Evolutionary conservation across 2,329 filamentous ascomycete genomes (phyloP).

Genomic region (Sporothrix brunneoviolacea): DNA sequence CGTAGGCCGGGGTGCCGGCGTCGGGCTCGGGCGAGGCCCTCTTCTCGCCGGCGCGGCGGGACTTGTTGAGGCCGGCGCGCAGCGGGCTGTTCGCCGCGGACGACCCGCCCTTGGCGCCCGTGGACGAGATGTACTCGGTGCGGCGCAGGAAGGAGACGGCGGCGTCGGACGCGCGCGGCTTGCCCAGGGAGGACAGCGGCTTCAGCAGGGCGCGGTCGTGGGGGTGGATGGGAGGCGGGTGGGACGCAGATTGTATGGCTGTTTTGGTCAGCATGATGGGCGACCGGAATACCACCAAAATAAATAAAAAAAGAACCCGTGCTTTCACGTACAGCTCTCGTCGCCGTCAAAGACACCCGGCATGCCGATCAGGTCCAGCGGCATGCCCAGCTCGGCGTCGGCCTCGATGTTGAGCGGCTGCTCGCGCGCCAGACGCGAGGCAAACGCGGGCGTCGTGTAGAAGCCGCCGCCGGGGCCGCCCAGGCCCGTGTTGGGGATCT

Average conservation of each 20-base stretch:
- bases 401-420: conserved; percentile 95
- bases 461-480: conserved; percentile 75
- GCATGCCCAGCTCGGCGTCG: conserved; percentile 97
- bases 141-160: conserved; percentile 89
- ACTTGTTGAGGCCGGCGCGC: conserved; percentile 12
- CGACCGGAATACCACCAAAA: no score
- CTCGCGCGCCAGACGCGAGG: conserved; percentile 79
- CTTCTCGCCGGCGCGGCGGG: conserved; percentile 37
- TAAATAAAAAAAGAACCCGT: no score
- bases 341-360: conserved; percentile 92
- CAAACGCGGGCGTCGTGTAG: conserved; percentile 86
- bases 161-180: conserved; percentile 67
- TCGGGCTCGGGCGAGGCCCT: conserved; percentile 32
- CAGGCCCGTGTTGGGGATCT: conserved; percentile 90
- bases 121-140: conserved; percentile 85
- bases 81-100: not conserved
- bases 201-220: conserved; percentile 79
- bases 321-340: conserved; percentile 79
- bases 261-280: not conserved
- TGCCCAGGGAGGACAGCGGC: conserved; percentile 76
- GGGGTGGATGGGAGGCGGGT: conserved; percentile 67
- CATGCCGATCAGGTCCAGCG: conserved; percentile 88
- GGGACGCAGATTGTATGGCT: conserved; percentile 77
- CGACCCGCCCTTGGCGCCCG: conserved; percentile 38
- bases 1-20: conserved; percentile 57